These are phyloP conservation scores for Mortierella sp. DNA, from an alignment of 371 early-diverging fungal genomes.

Conservation along the genomic window DNA sequence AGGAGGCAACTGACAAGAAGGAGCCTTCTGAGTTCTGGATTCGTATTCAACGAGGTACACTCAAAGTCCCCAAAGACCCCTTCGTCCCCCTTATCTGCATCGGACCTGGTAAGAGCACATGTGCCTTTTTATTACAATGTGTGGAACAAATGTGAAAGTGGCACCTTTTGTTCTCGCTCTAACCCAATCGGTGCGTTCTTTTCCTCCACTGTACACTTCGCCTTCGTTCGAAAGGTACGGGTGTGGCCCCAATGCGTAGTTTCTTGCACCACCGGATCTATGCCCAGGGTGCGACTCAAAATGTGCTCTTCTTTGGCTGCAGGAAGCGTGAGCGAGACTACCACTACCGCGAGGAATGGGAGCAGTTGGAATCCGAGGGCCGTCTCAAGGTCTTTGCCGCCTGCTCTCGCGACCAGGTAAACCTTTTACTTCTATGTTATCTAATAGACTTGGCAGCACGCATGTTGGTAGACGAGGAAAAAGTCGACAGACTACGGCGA, in stretches of 20 bases:
- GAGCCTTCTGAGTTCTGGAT: conserved; percentile 65
- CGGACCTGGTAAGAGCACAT: conserved; percentile 74
- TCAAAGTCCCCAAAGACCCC: conserved; percentile 71
- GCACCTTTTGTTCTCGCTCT: background rate
- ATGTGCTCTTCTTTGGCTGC: conserved; percentile 88
- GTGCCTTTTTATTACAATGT: background rate
- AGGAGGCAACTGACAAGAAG: background rate
- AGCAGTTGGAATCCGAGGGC: conserved; percentile 62
- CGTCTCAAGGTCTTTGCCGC: conserved; percentile 77
- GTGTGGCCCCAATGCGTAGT: conserved; percentile 93
- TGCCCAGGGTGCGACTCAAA: conserved; percentile 62
- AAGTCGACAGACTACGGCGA: no score
- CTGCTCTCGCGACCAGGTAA: conserved; percentile 82
- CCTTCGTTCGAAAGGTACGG: conserved; percentile 71
- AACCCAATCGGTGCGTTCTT: conserved; percentile 3
- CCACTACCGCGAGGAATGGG: conserved; percentile 78
- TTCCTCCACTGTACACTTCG: background rate
- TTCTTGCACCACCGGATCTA: conserved; percentile 80
- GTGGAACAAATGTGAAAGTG: no score
- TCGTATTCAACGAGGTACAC: conserved; percentile 78
- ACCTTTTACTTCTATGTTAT: background rate
- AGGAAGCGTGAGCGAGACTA: conserved; percentile 80
- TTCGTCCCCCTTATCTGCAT: conserved; percentile 77
- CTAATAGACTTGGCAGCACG: background rate
- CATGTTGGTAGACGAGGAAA: background rate